Evolutionary conservation across 768 basidiomycete species (phyloP).

Genomic region (Mycena floridula): DNA sequence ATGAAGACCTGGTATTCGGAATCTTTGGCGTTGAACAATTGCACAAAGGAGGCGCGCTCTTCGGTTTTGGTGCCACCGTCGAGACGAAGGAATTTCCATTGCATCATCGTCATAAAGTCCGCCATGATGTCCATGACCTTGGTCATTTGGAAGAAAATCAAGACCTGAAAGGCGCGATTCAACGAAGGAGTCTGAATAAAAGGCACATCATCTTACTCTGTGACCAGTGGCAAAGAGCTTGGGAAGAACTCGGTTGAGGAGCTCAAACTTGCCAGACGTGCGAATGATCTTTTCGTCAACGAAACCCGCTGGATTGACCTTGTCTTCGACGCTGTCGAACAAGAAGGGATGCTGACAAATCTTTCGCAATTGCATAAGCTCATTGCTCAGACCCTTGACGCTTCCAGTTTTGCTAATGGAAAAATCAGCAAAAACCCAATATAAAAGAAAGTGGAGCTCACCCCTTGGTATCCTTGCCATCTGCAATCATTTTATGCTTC

Average conservation of each 20-base stretch:
- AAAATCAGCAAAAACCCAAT: slow-evolving; percentile 3
- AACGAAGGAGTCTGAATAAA: background rate
- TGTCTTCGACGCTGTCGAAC: slow-evolving; percentile 93
- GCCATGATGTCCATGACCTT: slow-evolving; percentile 99
- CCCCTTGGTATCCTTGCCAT: slow-evolving; percentile 74
- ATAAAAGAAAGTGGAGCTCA: slow-evolving; percentile 25
- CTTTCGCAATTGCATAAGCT: slow-evolving; percentile 96
- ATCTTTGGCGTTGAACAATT: slow-evolving; percentile 81
- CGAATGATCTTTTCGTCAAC: slow-evolving; percentile 85
- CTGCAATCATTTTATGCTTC: slow-evolving; percentile 95
- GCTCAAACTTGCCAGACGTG: slow-evolving; percentile 88
- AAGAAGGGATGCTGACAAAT: slow-evolving; percentile 98
- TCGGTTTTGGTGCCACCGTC: slow-evolving; percentile 97
- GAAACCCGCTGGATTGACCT: slow-evolving; percentile 75
- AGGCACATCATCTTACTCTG: slow-evolving; percentile 53
- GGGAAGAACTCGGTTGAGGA: slow-evolving; percentile 86
- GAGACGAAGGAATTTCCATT: slow-evolving; percentile 84
- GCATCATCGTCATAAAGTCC: slow-evolving; percentile 86
- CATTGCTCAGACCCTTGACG: slow-evolving; percentile 88
- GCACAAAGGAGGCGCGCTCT: slow-evolving; percentile 83
- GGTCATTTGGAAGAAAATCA: slow-evolving; percentile 99
- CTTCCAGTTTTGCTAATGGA: slow-evolving; percentile 61
- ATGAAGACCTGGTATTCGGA: slow-evolving; percentile 92
- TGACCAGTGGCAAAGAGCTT: slow-evolving; percentile 93
- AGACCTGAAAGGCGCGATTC: slow-evolving; percentile 45